phyloP scores from a whole-genome alignment of 495 filamentous ascomycete genomes.

The Mycothermus thermophilus region DNA sequence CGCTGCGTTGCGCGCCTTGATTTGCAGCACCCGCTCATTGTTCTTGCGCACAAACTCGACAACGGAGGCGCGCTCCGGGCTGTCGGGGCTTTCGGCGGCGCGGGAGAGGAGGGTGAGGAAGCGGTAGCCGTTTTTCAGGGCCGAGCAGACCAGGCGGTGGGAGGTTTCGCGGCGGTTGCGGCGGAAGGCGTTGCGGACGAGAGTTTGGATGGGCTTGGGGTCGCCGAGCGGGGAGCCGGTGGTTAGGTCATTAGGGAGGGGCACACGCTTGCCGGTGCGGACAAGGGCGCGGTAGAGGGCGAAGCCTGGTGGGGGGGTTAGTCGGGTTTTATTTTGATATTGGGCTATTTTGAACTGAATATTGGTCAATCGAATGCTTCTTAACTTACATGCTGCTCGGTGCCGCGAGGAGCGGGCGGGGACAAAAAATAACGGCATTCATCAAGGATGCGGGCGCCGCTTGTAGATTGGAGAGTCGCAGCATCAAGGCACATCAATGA shows the following conservation, averaged over 20 bases:
- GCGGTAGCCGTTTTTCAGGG: slow-evolving; percentile 50
- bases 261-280: slow-evolving; percentile 39
- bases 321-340: not conserved
- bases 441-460: too few species aligned
- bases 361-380: too few species aligned
- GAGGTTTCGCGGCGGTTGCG: slow-evolving; percentile 41
- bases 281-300: slow-evolving; percentile 63
- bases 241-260: slow-evolving; percentile 28
- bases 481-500: too few species aligned
- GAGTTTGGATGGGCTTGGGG: slow-evolving; percentile 26
- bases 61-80: slow-evolving; percentile 15
- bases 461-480: too few species aligned
- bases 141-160: slow-evolving; percentile 37
- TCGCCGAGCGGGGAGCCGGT: slow-evolving; percentile 24
- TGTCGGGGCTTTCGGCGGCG: slow-evolving; percentile 4
- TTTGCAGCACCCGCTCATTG: slow-evolving; percentile 10
- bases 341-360: not conserved
- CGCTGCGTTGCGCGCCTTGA: not conserved
- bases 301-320: slow-evolving; percentile 35
- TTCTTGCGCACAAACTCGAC: slow-evolving; percentile 23
- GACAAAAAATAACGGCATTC: slow-evolving; percentile 32
- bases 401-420: slow-evolving; percentile 38
- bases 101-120: slow-evolving; percentile 15
- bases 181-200: slow-evolving; percentile 43
- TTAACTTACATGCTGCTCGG: slow-evolving; percentile 49